These are phyloP conservation scores for Mycena pura DNA, from an alignment of 768 basidiomycete species.

Conservation along the genomic window DNA sequence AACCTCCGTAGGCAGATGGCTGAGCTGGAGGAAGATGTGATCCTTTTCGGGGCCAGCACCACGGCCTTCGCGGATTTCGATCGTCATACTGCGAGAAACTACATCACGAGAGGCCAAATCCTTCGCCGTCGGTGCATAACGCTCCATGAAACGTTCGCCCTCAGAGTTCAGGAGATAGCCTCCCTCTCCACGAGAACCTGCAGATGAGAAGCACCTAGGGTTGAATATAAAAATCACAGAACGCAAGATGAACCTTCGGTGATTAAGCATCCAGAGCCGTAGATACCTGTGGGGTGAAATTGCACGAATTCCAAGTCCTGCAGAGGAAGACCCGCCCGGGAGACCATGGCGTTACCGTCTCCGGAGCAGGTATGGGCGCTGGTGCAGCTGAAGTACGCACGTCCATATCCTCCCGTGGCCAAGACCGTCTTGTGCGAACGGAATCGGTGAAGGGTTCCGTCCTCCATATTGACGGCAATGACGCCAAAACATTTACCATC, in stretches of 20 bases:
- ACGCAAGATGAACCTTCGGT: slow-evolving; percentile 81
- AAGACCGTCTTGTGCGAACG: slow-evolving; percentile 97
- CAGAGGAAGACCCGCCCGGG: slow-evolving; percentile 92
- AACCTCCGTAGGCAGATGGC: slow-evolving; percentile 94
- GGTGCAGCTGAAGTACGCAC: slow-evolving; percentile 98
- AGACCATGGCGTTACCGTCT: slow-evolving; percentile 99
- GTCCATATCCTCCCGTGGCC: slow-evolving; percentile 98
- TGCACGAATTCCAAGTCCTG: slow-evolving; percentile 99
- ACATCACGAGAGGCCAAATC: slow-evolving; percentile 99
- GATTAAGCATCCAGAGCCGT: slow-evolving; percentile 98
- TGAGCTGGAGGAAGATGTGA: slow-evolving; percentile 95
- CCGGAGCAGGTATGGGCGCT: slow-evolving; percentile 99
- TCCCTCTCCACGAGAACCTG: slow-evolving; percentile 98
- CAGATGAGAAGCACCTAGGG: neutral
- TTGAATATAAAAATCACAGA: neutral
- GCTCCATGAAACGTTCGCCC: slow-evolving; percentile 99
- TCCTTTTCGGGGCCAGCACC: slow-evolving; percentile 99
- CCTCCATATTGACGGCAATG: slow-evolving; percentile 99
- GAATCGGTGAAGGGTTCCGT: slow-evolving; percentile 98
- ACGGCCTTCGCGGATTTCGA: slow-evolving; percentile 98
- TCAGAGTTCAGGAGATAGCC: slow-evolving; percentile 98
- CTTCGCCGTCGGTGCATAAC: slow-evolving; percentile 99
- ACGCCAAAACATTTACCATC: slow-evolving; percentile 99
- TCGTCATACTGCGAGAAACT: slow-evolving; percentile 98
- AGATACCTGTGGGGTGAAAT: slow-evolving; percentile 99